Conservation (phyloP, 768 basidiomycete genomes). For the Boletus sp. region DNA sequence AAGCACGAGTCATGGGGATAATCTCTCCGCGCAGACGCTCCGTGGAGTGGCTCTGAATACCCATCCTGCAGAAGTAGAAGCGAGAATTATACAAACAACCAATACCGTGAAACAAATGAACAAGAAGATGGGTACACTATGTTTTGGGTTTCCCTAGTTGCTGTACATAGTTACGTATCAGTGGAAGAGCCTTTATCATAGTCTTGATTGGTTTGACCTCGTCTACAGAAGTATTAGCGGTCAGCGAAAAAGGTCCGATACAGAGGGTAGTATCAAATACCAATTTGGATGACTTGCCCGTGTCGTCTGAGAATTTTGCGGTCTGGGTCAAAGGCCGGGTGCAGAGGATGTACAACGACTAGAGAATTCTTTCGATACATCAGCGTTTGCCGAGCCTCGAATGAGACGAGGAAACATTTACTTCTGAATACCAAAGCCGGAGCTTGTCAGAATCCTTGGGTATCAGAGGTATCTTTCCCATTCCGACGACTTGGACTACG, state of each 20-base stretch:
- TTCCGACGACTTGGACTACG: constrained; percentile 77
- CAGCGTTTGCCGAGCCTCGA: not conserved
- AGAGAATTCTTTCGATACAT: constrained; percentile 58
- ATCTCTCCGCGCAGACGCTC: constrained; percentile 44
- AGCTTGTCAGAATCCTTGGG: constrained; percentile 56
- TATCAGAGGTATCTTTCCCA: constrained; percentile 49
- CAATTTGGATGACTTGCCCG: constrained; percentile 59
- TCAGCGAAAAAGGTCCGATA: not conserved
- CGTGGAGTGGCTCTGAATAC: constrained; percentile 49
- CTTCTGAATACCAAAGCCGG: constrained; percentile 71
- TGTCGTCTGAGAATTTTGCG: constrained; percentile 53
- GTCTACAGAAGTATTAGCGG: constrained; percentile 36
- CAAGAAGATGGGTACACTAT: constrained; percentile 6
- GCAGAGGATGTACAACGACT: constrained; percentile 63
- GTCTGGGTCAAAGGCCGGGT: constrained; percentile 45
- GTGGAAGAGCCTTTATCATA: constrained; percentile 62
- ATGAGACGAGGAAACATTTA: constrained; percentile 27
- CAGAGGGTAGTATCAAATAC: constrained; percentile 38
- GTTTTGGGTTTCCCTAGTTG: constrained; percentile 17
- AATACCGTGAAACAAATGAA: not conserved
- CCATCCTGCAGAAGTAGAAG: constrained; percentile 2
- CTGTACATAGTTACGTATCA: constrained; percentile 57
- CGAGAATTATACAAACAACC: constrained; percentile 6
- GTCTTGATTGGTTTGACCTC: constrained; percentile 73
- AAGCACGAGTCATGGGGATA: constrained; percentile 49